Percentiles rank a stretch among this genome's conserved stretches.
phyloP scores from a whole-genome alignment of 345 rosid species.

The Arabis hirsuta region DNA sequence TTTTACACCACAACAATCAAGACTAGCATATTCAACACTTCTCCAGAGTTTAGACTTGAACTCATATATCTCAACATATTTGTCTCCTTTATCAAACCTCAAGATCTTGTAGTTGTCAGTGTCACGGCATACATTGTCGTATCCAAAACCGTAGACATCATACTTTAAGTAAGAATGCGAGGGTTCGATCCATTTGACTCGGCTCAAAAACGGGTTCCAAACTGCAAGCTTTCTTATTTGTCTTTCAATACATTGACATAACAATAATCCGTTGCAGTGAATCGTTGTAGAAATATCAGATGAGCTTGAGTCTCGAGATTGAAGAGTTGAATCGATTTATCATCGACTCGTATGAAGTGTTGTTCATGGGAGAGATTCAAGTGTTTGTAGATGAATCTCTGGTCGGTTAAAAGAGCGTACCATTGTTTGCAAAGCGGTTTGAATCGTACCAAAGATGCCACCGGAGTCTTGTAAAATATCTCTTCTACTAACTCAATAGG shows the following conservation, averaged over 20 bases:
- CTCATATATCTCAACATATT: neutral
- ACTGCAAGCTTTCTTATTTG: neutral
- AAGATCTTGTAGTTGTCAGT: neutral
- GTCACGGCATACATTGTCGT: neutral
- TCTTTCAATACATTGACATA: neutral
- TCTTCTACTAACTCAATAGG: too few species aligned
- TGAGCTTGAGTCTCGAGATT: neutral
- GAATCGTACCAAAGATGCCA: neutral
- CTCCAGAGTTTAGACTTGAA: neutral
- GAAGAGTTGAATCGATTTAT: neutral
- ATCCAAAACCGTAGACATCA: neutral
- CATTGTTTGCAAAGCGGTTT: neutral
- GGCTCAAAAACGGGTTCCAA: constrained; percentile 1
- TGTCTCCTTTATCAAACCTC: neutral
- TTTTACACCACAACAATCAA: neutral
- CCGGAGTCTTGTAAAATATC: too few species aligned
- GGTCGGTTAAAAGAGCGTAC: neutral
- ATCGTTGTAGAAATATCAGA: neutral
- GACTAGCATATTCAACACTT: neutral
- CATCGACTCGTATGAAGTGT: neutral
- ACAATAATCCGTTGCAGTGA: neutral
- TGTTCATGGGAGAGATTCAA: neutral
- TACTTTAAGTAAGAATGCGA: neutral
- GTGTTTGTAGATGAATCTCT: neutral
- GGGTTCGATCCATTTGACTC: neutral